A percentile compares a stretch with the other conserved stretches of the same genome.
Conservation (phyloP, 768 basidiomycete species). For the Phlebiopsis gigantea region DNA sequence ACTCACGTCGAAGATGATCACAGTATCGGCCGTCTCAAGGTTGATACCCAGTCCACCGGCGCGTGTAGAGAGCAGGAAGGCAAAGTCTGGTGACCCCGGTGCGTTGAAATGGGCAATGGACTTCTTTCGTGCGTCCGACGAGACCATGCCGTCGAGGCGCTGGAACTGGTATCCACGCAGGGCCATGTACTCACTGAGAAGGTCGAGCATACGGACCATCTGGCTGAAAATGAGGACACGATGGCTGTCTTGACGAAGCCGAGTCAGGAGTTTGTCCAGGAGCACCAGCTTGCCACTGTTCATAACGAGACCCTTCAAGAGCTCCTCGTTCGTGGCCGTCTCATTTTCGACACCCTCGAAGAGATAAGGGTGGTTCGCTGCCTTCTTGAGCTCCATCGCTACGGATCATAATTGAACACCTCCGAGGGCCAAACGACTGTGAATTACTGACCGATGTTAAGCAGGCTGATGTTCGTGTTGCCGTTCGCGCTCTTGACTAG, state of each 20-base stretch:
- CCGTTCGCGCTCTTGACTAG: constrained; percentile 87
- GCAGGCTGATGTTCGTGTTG: constrained; percentile 86
- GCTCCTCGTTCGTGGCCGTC: constrained; percentile 66
- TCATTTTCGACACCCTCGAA: constrained; percentile 88
- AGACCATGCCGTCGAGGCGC: constrained; percentile 91
- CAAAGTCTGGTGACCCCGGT: constrained; percentile 90
- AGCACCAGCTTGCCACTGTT: constrained; percentile 98
- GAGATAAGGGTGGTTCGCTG: constrained; percentile 95
- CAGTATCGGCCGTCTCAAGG: constrained; percentile 96
- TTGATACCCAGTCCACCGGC: constrained; percentile 99
- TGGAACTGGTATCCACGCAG: constrained; percentile 90
- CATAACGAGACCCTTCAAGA: constrained; percentile 94
- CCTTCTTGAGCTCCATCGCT: constrained; percentile 99
- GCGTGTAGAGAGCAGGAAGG: constrained; percentile 92
- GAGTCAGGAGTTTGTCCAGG: constrained; percentile 91
- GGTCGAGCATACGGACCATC: constrained; percentile 99
- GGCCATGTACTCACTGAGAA: constrained; percentile 94
- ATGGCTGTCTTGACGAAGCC: constrained; percentile 87
- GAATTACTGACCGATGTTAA: constrained; percentile 75
- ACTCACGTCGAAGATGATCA: constrained; percentile 96
- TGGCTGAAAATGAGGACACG: constrained; percentile 98
- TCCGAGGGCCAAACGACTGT: neutral
- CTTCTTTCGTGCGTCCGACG: constrained; percentile 89
- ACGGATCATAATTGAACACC: neutral
- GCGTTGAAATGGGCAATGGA: constrained; percentile 97